Conservation (phyloP, 1,284 basidiomycete species). For the Butyriboletus appendiculatus region DNA sequence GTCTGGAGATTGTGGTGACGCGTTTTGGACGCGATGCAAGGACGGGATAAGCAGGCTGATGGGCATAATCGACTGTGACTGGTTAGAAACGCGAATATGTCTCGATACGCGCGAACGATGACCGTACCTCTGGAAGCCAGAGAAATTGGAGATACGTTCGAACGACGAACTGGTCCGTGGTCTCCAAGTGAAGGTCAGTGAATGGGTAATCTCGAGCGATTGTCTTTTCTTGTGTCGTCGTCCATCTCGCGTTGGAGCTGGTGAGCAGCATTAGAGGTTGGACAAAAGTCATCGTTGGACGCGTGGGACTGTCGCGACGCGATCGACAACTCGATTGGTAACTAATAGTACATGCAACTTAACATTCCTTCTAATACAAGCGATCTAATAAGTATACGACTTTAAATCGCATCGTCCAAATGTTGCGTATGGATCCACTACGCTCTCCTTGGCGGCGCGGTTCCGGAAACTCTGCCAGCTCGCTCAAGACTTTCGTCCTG, state of each 20-base stretch:
- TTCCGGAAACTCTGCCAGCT: conserved; percentile 49
- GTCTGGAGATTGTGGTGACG: conserved; percentile 19
- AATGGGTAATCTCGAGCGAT: conserved; percentile 52
- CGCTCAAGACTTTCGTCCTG: conserved; percentile 78
- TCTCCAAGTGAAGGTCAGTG: conserved; percentile 37
- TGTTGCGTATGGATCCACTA: background rate
- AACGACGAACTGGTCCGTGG: conserved; percentile 47
- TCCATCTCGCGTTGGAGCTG: conserved; percentile 41
- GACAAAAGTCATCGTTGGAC: conserved; percentile 20
- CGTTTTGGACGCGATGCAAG: conserved; percentile 47
- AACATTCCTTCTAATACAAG: background rate
- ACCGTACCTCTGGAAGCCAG: conserved; percentile 69
- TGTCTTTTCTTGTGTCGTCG: conserved; percentile 49
- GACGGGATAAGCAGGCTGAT: conserved; percentile 55
- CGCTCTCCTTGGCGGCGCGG: conserved; percentile 5
- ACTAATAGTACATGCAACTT: background rate
- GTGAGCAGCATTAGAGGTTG: conserved; percentile 21
- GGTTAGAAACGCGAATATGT: conserved; percentile 12
- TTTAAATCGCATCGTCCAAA: background rate
- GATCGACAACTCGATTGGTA: background rate
- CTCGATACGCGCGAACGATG: background rate
- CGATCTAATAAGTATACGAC: background rate
- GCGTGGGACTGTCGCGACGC: conserved; percentile 1
- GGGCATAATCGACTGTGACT: conserved; percentile 65
- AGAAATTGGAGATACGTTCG: conserved; percentile 70